These are phyloP conservation scores for Leptographium lundbergii DNA, from an alignment of 2,329 filamentous ascomycete genomes.

Conservation along the genomic window DNA sequence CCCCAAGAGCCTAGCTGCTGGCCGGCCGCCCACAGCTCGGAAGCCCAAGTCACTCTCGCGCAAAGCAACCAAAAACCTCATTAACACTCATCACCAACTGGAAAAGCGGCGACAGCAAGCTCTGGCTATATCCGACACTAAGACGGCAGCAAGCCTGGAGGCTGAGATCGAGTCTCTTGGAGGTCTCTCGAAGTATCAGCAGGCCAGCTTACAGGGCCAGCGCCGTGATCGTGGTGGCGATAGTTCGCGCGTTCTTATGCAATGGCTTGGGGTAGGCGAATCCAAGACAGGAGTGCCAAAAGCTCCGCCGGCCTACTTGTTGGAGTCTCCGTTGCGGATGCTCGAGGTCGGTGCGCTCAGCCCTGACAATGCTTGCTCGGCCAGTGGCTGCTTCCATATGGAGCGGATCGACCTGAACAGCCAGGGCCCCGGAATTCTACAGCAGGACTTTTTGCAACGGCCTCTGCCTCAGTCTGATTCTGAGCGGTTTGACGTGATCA, in stretches of 20 bases:
- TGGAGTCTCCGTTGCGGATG: conserved; percentile 38
- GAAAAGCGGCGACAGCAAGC: conserved; percentile 51
- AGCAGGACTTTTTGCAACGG: conserved; percentile 90
- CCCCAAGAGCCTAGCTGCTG: conserved; percentile 32
- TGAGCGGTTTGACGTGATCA: conserved; percentile 77
- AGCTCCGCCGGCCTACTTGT: background rate
- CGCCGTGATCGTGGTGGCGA: conserved; percentile 53
- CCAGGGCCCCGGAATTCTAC: conserved; percentile 64
- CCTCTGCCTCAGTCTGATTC: conserved; percentile 51
- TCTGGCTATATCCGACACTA: conserved; percentile 36
- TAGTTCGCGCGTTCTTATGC: conserved; percentile 49
- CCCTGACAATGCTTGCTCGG: conserved; percentile 71
- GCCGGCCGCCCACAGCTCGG: conserved; percentile 44
- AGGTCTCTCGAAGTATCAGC: conserved; percentile 51
- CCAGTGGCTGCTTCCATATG: conserved; percentile 56
- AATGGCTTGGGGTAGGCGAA: conserved; percentile 40
- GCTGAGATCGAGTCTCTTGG: conserved; percentile 45
- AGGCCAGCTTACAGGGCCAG: conserved; percentile 57
- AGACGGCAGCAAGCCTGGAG: conserved; percentile 31
- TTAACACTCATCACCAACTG: conserved; percentile 52
- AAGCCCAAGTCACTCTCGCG: conserved; percentile 46
- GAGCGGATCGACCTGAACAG: conserved; percentile 84
- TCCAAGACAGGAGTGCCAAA: conserved; percentile 5
- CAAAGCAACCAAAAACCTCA: conserved; percentile 50
- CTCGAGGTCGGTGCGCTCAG: conserved; percentile 86